phyloP scores from a whole-genome alignment of 1,284 basidiomycete species.

The Dichomitus squalens region DNA sequence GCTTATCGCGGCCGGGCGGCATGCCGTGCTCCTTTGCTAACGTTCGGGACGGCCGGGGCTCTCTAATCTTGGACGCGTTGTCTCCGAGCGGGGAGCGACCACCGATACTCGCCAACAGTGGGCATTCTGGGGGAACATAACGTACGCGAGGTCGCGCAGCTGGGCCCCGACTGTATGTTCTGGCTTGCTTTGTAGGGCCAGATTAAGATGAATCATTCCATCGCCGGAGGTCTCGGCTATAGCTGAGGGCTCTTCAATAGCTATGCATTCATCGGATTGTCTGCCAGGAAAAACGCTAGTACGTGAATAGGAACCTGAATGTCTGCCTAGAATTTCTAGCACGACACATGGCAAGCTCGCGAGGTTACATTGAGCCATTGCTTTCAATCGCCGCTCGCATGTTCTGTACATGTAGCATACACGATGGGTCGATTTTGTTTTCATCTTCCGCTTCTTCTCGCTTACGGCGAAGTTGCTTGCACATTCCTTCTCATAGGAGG shows the following conservation, averaged over 20 bases:
- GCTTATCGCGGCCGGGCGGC: too few relatives aligned
- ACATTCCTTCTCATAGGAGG: background rate
- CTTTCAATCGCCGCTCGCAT: constrained; percentile 3
- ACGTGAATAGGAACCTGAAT: constrained; percentile 13
- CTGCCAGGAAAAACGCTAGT: constrained; percentile 2
- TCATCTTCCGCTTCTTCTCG: background rate
- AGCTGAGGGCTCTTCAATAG: too few relatives aligned
- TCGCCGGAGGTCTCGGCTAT: too few relatives aligned
- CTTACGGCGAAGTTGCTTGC: background rate
- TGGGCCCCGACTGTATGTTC: constrained; percentile 17
- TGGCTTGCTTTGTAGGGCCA: constrained; percentile 26
- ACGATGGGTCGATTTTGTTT: background rate
- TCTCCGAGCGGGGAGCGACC: too few relatives aligned
- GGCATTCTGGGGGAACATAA: too few relatives aligned
- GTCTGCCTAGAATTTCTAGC: background rate
- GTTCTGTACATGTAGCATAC: background rate
- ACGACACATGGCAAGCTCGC: background rate
- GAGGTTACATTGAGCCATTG: too few relatives aligned
- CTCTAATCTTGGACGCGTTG: too few relatives aligned
- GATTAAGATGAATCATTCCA: too few relatives aligned
- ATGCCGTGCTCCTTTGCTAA: too few relatives aligned
- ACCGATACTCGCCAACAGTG: too few relatives aligned
- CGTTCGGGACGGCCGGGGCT: too few relatives aligned
- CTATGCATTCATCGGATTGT: background rate
- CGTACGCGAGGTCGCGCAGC: too few relatives aligned